These are phyloP conservation scores for Cryptococcus hybrid DNA, from an alignment of 1,284 basidiomycete species.

Conservation along the genomic window DNA sequence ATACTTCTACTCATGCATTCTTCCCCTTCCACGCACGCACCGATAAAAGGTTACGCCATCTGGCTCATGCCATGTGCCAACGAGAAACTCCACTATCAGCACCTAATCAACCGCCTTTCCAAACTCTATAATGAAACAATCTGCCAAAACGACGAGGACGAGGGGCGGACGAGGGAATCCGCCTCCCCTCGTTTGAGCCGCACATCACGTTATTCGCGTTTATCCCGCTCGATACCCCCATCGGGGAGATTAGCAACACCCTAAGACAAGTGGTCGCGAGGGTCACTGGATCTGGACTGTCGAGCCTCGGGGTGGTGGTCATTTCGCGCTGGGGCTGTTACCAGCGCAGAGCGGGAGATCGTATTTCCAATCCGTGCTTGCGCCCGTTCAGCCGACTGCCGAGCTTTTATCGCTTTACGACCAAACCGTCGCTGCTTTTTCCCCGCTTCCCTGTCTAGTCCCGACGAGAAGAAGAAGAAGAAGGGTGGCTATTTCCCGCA, in stretches of 20 bases:
- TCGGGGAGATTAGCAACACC: constrained; percentile 8
- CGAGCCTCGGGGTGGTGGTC: no score
- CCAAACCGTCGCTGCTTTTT: constrained; percentile 11
- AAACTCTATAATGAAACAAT: not conserved
- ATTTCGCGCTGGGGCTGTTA: constrained; percentile 3
- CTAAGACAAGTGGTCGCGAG: constrained; percentile 1
- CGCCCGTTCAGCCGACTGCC: constrained; percentile 19
- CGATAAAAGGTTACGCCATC: constrained; percentile 10
- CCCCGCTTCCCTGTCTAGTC: not conserved
- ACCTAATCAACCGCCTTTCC: constrained; percentile 19
- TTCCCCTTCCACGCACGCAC: no score
- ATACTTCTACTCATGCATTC: not conserved
- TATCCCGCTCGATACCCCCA: constrained; percentile 9
- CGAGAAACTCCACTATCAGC: not conserved
- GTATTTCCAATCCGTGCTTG: constrained; percentile 40
- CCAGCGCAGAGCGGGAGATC: constrained; percentile 25
- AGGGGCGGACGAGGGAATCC: constrained; percentile 1
- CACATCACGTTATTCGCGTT: constrained; percentile 37
- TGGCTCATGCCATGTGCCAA: constrained; percentile 10
- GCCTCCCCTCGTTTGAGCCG: constrained; percentile 24
- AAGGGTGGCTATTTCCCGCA: constrained; percentile 14
- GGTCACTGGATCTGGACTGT: not conserved
- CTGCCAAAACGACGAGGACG: no score
- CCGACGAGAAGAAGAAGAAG: no score
- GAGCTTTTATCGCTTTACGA: constrained; percentile 19